Base-by-base conservation (phyloP, 768 basidiomycete genomes). In the Leccinum truebloodii region DNA sequence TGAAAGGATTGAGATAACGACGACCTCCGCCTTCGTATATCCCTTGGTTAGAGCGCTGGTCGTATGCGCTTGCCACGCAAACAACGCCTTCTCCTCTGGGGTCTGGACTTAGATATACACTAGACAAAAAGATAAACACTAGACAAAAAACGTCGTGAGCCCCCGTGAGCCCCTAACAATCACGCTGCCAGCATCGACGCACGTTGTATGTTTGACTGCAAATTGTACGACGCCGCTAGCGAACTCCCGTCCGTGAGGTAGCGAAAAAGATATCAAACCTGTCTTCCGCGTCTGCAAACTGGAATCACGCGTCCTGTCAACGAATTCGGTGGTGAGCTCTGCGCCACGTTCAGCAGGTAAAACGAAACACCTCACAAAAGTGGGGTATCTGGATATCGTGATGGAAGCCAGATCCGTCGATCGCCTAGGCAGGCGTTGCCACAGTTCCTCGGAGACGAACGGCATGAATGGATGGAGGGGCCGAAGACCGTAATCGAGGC, bases 401-500 rank as follows among this genome's bases (percentile, higher is more conserved):
- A 99, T 94, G 0, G 94, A 94, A 6, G 87, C 85, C 8, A 81
- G 65, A 71, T 98, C 95, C 49, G 88, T 88, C 2, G 89, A 86
- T 61, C 94, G 80, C 18, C 95, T 81, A 0, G 95, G 95, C 2
- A 98, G 80, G 30, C 97, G 86, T 73, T 99, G 97, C 97, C 97
- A 99, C 10, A 98, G 78, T 30, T 9, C 30, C 8, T 30, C 30
- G 8, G 8, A 9, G 2, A 30, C 30, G 30, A 30, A 30, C 30
- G 30, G 97, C 97, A 98, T 98, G 79, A 98, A 95, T 0, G 97
- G 96, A 74, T 98, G 96, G 1, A 98, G 80, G 2, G 98, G 80
- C 22, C 89, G 86, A 56, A 98, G 80, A 9, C 95, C 97, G 60
- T 88, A 77, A 67, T 99, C 96, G 44, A 99, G 82, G 73, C 94